These are phyloP conservation scores for Lichtheimia corymbifera DNA, from an alignment of 371 early-diverging fungal genomes.

Conservation along the genomic window DNA sequence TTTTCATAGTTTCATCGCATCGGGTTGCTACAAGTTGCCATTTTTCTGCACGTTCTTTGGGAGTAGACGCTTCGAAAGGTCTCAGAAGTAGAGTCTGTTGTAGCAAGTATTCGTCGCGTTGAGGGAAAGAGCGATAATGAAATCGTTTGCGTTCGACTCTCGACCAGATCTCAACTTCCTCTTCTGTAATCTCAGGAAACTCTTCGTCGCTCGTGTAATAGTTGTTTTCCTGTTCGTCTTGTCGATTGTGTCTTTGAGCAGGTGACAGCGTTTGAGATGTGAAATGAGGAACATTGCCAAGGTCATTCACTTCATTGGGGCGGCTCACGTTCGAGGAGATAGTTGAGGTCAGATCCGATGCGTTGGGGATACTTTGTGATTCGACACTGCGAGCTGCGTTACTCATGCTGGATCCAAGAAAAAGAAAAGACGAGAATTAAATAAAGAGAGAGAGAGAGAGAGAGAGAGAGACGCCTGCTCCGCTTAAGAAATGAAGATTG, in stretches of 20 bases:
- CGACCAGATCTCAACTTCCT: constrained; percentile 8
- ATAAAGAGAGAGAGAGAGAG: too few relatives aligned
- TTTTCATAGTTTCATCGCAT: constrained; percentile 4
- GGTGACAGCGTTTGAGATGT: too few relatives aligned
- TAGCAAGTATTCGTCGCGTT: constrained; percentile 8
- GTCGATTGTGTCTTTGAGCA: neutral
- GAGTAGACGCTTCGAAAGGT: neutral
- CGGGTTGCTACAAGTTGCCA: neutral
- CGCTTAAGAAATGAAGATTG: too few relatives aligned
- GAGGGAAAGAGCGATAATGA: constrained; percentile 1
- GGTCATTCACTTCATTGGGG: too few relatives aligned
- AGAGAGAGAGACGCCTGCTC: too few relatives aligned
- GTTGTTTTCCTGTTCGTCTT: neutral
- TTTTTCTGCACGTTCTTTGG: constrained; percentile 4
- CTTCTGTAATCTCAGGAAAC: constrained; percentile 12
- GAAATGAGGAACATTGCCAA: too few relatives aligned
- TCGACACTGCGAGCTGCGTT: too few relatives aligned
- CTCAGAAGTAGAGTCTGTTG: neutral
- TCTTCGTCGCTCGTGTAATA: constrained; percentile 5
- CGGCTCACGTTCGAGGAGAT: too few relatives aligned
- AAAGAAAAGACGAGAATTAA: too few relatives aligned
- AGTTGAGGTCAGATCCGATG: too few relatives aligned
- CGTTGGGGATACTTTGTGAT: too few relatives aligned
- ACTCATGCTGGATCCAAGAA: too few relatives aligned
- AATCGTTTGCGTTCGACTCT: constrained; percentile 10